A percentile compares a stretch with the other conserved stretches of the same genome.
phyloP scores from a whole-genome alignment of 2,329 filamentous ascomycete species.

The Coniochaeta prunicola region DNA sequence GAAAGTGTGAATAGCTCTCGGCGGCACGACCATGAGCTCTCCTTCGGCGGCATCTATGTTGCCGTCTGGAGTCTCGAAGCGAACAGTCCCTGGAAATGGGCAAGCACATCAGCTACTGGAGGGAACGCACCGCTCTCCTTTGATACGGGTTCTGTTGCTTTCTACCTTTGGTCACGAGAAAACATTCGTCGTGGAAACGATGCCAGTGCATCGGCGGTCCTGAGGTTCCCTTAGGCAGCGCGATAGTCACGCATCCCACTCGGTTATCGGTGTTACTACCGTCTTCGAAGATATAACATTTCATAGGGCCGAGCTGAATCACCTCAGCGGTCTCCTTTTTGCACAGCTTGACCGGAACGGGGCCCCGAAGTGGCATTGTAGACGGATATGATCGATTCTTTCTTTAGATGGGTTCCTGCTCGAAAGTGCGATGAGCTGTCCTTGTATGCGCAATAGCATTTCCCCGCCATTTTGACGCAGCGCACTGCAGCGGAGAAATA shows the following conservation, averaged over 20 bases:
- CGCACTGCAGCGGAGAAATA: neutral
- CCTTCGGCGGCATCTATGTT: constrained; percentile 20
- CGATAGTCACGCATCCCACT: constrained; percentile 22
- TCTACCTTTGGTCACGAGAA: constrained; percentile 25
- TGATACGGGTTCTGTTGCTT: too few species aligned
- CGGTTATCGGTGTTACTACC: constrained; percentile 25
- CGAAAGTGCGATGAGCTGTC: neutral
- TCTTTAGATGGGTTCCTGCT: neutral
- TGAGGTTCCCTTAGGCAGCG: constrained; percentile 21
- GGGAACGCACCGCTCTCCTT: neutral
- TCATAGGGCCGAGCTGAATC: constrained; percentile 23
- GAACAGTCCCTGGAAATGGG: constrained; percentile 16
- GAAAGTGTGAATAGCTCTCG: constrained; percentile 26
- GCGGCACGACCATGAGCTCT: constrained; percentile 27
- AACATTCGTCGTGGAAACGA: constrained; percentile 28
- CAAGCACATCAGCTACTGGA: neutral
- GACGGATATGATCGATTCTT: neutral
- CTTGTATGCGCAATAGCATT: too few species aligned
- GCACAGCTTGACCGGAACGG: constrained; percentile 20
- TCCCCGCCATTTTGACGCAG: neutral
- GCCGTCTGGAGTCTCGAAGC: constrained; percentile 24
- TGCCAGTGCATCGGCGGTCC: constrained; percentile 31
- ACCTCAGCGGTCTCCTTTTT: constrained; percentile 21
- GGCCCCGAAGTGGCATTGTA: constrained; percentile 24
- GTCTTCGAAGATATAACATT: constrained; percentile 26